Evolutionary conservation across 2,329 filamentous ascomycete genomes (phyloP).

Genomic region (Aspergillus pseudotamarii): DNA sequence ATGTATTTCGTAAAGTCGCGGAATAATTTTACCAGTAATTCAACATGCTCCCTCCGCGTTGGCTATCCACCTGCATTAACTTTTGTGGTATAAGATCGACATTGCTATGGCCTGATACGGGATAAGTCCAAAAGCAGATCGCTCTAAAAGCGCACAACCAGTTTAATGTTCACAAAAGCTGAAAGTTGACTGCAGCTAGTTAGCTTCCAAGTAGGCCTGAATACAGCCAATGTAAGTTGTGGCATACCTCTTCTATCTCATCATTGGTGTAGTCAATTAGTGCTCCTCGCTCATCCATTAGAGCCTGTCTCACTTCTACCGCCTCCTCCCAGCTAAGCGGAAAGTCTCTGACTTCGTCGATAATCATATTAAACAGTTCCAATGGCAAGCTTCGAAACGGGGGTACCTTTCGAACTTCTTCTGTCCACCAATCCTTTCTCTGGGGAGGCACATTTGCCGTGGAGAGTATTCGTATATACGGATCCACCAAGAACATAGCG

Average conservation of each 20-base stretch:
- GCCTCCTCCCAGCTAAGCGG: constrained; percentile 5
- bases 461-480: constrained; percentile 26
- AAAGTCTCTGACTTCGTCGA: background rate
- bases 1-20: too few relatives aligned
- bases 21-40: too few relatives aligned
- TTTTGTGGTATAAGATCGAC: too few relatives aligned
- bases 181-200: background rate
- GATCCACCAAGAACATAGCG: constrained; percentile 30
- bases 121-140: too few relatives aligned
- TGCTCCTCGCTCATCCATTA: constrained; percentile 2
- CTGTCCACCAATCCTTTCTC: background rate
- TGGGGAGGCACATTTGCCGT: constrained; percentile 31
- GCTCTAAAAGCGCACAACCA: too few relatives aligned
- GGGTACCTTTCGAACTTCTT: constrained; percentile 3
- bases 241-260: background rate
- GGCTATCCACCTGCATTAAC: too few relatives aligned
- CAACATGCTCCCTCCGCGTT: too few relatives aligned
- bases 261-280: background rate
- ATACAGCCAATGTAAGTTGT: background rate
- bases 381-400: background rate
- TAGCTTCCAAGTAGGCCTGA: background rate
- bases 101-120: too few relatives aligned
- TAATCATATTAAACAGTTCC: background rate
- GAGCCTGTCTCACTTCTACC: background rate
- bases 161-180: background rate